Evolutionary conservation across 345 rosid species (phyloP).

Genomic region (Microthlaspi erraticum): DNA sequence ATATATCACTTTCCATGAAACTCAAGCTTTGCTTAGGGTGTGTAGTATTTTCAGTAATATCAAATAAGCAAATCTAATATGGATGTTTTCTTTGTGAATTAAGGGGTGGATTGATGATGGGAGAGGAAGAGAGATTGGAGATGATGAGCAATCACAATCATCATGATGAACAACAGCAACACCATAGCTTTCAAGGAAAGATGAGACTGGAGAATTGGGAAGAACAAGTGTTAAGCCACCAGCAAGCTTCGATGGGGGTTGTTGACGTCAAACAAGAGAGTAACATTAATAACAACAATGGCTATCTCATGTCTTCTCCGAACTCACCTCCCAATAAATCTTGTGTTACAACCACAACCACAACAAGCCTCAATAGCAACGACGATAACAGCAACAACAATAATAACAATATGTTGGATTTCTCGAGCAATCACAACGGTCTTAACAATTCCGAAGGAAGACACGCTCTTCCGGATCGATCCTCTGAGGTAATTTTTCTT

Average conservation of each 20-base stretch:
- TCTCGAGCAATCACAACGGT: slow-evolving; percentile 53
- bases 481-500: slow-evolving; percentile 64
- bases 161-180: slow-evolving; percentile 33
- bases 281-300: slow-evolving; percentile 48
- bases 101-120: slow-evolving; percentile 75
- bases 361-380: slow-evolving; percentile 47
- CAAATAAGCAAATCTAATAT: slow-evolving; percentile 23
- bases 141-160: slow-evolving; percentile 43
- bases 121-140: slow-evolving; percentile 60
- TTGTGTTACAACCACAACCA: slow-evolving; percentile 60
- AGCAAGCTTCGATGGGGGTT: slow-evolving; percentile 55
- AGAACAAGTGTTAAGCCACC: slow-evolving; percentile 60
- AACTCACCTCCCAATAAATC: slow-evolving; percentile 68
- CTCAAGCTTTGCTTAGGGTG: not conserved
- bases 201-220: slow-evolving; percentile 68
- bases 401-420: slow-evolving; percentile 69
- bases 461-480: slow-evolving; percentile 72
- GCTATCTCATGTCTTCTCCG: slow-evolving; percentile 49
- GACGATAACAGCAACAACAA: slow-evolving; percentile 40
- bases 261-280: slow-evolving; percentile 68
- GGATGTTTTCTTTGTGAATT: not conserved
- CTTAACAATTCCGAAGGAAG: slow-evolving; percentile 57
- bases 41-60: not conserved
- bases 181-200: slow-evolving; percentile 52
- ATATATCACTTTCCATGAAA: not conserved